Conservation (phyloP, 2,329 filamentous ascomycete genomes). For the Phaeosphaeriaceae sp. region DNA sequence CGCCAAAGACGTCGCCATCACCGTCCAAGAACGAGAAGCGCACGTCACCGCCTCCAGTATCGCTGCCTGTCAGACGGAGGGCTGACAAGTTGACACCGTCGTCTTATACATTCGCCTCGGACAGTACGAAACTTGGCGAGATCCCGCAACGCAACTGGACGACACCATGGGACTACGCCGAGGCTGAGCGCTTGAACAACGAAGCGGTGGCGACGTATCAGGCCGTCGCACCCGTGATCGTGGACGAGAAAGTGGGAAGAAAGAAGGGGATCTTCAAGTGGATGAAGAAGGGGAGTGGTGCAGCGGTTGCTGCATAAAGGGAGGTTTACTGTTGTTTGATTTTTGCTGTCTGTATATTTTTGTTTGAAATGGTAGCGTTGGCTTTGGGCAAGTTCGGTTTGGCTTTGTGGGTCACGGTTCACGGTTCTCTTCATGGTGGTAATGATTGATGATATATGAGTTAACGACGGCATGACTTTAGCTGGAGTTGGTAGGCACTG, state of each 20-base stretch:
- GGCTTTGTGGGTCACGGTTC: background rate
- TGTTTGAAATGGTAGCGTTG: background rate
- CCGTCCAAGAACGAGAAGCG: conserved; percentile 3
- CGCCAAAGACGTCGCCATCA: background rate
- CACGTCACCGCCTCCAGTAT: background rate
- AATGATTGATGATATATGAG: conserved; percentile 1
- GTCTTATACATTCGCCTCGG: conserved; percentile 53
- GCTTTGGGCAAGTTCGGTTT: background rate
- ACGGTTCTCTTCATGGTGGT: conserved; percentile 2
- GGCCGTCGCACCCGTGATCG: conserved; percentile 8
- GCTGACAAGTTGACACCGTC: conserved; percentile 48
- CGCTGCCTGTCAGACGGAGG: conserved; percentile 23
- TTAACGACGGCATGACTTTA: conserved; percentile 1
- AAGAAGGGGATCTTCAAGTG: conserved; percentile 33
- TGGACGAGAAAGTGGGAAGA: conserved; percentile 11
- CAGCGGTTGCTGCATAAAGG: background rate
- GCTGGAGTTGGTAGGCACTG: background rate
- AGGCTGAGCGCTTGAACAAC: conserved; percentile 50
- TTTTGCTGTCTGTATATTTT: background rate
- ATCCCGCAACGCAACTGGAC: conserved; percentile 56
- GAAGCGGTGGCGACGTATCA: conserved; percentile 38
- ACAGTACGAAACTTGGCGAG: conserved; percentile 57
- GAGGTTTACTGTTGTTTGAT: background rate
- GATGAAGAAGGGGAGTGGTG: conserved; percentile 19
- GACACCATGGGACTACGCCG: conserved; percentile 51